Conservation (phyloP, 2,329 filamentous ascomycete genomes). For the Colletotrichum neosansevieriae region DNA sequence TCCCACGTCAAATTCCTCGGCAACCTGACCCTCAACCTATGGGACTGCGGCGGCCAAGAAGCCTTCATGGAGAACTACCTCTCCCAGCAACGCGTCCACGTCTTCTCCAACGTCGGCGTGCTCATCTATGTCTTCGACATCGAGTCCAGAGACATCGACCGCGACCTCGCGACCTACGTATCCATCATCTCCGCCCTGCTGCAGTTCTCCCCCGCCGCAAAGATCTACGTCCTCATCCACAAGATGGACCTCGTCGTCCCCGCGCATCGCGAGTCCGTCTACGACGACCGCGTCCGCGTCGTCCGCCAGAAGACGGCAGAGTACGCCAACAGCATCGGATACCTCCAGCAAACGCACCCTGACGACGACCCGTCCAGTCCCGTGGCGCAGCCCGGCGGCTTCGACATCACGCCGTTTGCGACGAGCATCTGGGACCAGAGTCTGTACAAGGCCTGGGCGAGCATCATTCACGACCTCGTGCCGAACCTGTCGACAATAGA, state of each 20-base stretch:
- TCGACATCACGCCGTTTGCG: slow-evolving; percentile 88
- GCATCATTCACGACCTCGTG: slow-evolving; percentile 98
- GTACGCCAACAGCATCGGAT: slow-evolving; percentile 58
- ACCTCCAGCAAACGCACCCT: slow-evolving; percentile 28
- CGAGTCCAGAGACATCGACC: slow-evolving; percentile 92
- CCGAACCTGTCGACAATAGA: slow-evolving; percentile 93
- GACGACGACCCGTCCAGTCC: slow-evolving; percentile 41
- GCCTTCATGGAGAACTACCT: slow-evolving; percentile 99
- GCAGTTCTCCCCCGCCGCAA: slow-evolving; percentile 84
- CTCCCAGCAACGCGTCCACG: slow-evolving; percentile 92
- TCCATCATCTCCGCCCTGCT: slow-evolving; percentile 89
- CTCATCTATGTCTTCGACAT: slow-evolving; percentile 99
- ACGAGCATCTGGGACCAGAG: slow-evolving; percentile 99
- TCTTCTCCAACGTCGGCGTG: slow-evolving; percentile 96
- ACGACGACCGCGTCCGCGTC: slow-evolving; percentile 83
- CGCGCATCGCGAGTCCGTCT: slow-evolving; percentile 82
- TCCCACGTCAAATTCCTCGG: slow-evolving; percentile 99
- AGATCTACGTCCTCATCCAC: slow-evolving; percentile 95
- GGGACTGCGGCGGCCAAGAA: slow-evolving; percentile 99
- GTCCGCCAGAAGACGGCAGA: slow-evolving; percentile 80
- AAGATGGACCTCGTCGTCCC: slow-evolving; percentile 97
- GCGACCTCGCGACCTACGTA: slow-evolving; percentile 91
- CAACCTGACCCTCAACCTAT: slow-evolving; percentile 95
- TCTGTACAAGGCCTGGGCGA: slow-evolving; percentile 97
- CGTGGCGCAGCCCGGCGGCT: slow-evolving; percentile 46